These are phyloP conservation scores for Trichoderma atrobrunneum DNA, from an alignment of 2,329 filamentous ascomycete species.

Conservation along the genomic window DNA sequence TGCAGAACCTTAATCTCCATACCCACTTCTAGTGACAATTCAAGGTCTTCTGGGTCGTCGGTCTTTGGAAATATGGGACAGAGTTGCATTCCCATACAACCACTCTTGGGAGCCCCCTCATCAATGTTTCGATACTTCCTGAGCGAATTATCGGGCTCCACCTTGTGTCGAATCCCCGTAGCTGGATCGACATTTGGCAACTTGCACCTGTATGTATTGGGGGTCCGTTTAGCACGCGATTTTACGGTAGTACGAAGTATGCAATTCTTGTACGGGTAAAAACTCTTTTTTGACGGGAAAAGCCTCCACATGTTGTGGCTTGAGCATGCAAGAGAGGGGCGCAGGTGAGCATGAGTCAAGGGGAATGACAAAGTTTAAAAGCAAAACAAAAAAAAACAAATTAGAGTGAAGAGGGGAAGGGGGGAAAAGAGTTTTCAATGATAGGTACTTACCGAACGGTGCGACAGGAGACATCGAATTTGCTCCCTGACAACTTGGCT, in stretches of 20 bases:
- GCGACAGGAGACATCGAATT: constrained; percentile 59
- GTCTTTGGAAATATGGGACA: constrained; percentile 51
- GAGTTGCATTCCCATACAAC: constrained; percentile 65
- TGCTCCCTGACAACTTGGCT: constrained; percentile 22
- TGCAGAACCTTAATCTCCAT: constrained; percentile 53
- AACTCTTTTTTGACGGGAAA: neutral
- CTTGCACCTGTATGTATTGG: constrained; percentile 50
- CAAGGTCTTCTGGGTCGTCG: constrained; percentile 29
- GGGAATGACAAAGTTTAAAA: constrained; percentile 1
- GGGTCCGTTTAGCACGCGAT: neutral
- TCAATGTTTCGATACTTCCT: constrained; percentile 59
- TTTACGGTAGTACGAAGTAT: neutral
- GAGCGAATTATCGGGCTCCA: constrained; percentile 58
- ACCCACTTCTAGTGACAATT: constrained; percentile 52
- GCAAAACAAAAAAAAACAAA: neutral
- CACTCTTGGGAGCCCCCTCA: constrained; percentile 52
- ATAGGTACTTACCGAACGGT: constrained; percentile 54
- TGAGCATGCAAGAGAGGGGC: neutral
- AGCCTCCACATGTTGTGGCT: neutral
- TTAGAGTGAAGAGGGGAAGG: neutral
- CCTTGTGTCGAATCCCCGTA: constrained; percentile 53
- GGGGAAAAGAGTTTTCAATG: neutral
- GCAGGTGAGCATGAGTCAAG: neutral
- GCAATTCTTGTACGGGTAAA: neutral
- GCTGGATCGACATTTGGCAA: constrained; percentile 67